phyloP scores from a whole-genome alignment of 108 stramenopile genomes.

The Skeletonema tropicum region DNA sequence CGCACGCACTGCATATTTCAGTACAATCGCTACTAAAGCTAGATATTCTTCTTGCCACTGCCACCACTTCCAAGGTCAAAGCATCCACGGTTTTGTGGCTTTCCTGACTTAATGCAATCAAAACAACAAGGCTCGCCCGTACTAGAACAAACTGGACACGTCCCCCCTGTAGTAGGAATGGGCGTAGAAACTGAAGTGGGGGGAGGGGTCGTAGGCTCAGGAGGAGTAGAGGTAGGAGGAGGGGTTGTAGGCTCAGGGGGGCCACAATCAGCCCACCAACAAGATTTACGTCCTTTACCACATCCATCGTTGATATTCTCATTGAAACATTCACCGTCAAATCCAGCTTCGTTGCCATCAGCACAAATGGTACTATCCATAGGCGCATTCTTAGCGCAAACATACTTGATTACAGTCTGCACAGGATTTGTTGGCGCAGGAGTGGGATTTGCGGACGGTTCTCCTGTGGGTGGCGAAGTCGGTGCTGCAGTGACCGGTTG shows the following conservation, averaged over 20 bases:
- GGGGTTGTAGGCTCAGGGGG: background rate
- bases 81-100: no score
- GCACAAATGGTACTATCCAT: background rate
- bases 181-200: background rate
- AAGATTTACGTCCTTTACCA: background rate
- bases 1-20: no score
- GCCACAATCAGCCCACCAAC: slow-evolving; percentile 6
- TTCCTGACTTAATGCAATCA: no score
- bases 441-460: background rate
- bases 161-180: background rate
- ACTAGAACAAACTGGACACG: background rate
- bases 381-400: background rate
- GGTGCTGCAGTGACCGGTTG: background rate
- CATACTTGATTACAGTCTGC: background rate
- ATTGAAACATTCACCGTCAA: background rate
- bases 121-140: no score
- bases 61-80: no score
- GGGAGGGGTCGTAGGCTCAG: slow-evolving; percentile 6
- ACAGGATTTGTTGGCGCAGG: slow-evolving; percentile 10
- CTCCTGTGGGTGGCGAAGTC: background rate
- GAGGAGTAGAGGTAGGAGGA: slow-evolving; percentile 18
- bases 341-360: background rate
- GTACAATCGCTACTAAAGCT: no score
- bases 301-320: background rate
- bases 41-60: no score